phyloP scores from a whole-genome alignment of 2,329 filamentous ascomycete species.

The Pestalotiopsis sp. region DNA sequence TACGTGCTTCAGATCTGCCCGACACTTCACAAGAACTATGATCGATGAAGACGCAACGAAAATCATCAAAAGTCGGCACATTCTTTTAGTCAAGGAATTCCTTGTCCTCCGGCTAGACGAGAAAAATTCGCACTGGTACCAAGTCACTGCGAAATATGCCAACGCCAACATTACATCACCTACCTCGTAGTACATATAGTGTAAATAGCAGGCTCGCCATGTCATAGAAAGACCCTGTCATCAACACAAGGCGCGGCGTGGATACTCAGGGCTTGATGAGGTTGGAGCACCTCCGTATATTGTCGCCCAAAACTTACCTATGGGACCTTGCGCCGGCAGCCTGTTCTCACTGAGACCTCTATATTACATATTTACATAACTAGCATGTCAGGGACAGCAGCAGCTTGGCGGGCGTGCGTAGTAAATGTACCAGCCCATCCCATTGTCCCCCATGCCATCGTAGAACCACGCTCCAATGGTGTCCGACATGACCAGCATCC shows the following conservation, averaged over 20 bases:
- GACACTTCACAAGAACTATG: no score
- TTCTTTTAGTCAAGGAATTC: no score
- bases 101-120: no score
- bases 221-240: background rate
- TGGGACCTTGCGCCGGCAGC: background rate
- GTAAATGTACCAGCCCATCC: background rate
- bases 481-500: background rate
- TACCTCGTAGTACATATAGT: no score
- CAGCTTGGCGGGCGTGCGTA: background rate
- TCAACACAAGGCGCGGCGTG: background rate
- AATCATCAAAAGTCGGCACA: no score
- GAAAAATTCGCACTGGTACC: no score
- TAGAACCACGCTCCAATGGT: background rate
- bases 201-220: background rate
- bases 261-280: background rate
- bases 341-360: background rate
- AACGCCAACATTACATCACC: no score
- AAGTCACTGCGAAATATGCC: no score
- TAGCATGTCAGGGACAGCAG: background rate
- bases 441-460: background rate
- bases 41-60: no score
- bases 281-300: background rate
- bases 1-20: no score
- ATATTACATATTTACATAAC: background rate
- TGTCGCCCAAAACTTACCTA: background rate